These are phyloP conservation scores for Ustilago cynodontis DNA, from an alignment of 1,284 basidiomycete species.

Conservation along the genomic window DNA sequence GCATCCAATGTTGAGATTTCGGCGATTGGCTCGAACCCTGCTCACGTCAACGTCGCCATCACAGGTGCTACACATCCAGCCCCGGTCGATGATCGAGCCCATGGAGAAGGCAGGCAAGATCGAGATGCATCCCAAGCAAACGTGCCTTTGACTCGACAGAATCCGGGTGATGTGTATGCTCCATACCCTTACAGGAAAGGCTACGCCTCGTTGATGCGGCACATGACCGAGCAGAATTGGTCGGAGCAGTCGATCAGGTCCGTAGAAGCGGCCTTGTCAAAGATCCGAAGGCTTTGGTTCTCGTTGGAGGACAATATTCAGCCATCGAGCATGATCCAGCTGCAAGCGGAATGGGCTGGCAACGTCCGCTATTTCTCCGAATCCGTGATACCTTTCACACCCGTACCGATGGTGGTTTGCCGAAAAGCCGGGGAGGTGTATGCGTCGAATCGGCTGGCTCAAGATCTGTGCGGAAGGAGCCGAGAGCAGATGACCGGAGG, in stretches of 20 bases:
- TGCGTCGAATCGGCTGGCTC: constrained; percentile 42
- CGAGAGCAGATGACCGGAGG: constrained; percentile 42
- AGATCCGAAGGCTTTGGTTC: constrained; percentile 52
- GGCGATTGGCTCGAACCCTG: not conserved
- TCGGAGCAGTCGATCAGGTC: constrained; percentile 46
- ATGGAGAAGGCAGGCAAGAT: not conserved
- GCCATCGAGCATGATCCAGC: constrained; percentile 50
- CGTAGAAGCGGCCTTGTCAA: constrained; percentile 47
- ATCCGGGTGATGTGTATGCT: constrained; percentile 41
- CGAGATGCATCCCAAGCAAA: constrained; percentile 8
- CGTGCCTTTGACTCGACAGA: constrained; percentile 5
- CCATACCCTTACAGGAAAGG: constrained; percentile 52
- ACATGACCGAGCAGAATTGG: constrained; percentile 53
- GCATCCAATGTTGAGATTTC: not conserved
- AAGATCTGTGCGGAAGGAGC: constrained; percentile 32
- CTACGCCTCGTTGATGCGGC: constrained; percentile 50
- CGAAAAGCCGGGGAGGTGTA: constrained; percentile 56
- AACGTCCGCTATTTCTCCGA: constrained; percentile 50
- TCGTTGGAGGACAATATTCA: constrained; percentile 55
- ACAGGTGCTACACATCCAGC: not conserved
- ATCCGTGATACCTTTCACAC: constrained; percentile 47
- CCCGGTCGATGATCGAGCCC: not conserved
- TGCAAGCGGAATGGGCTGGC: constrained; percentile 55
- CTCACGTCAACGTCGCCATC: not conserved
- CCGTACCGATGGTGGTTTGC: constrained; percentile 50